Conservation (phyloP, 2,329 filamentous ascomycete genomes). For the Curvularia sp. region DNA sequence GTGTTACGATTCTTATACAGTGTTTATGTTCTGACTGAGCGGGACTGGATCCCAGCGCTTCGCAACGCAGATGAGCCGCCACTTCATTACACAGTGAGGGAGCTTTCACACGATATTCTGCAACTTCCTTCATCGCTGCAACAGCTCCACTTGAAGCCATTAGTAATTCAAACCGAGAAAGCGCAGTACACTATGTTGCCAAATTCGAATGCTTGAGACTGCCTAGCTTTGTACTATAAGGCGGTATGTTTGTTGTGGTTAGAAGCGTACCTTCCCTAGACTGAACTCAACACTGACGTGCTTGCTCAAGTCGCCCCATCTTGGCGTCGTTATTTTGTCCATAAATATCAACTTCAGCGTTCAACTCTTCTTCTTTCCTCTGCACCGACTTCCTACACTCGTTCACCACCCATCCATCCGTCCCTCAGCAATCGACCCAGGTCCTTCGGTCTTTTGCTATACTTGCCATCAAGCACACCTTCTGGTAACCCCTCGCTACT, state of each 20-base stretch:
- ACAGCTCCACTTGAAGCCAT: constrained; percentile 6
- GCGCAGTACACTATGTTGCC: not conserved
- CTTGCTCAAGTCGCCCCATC: constrained; percentile 18
- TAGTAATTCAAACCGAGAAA: not conserved
- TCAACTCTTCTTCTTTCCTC: constrained; percentile 19
- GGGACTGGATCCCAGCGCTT: not conserved
- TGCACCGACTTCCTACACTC: constrained; percentile 37
- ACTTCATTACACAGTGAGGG: not conserved
- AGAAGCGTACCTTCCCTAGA: constrained; percentile 24
- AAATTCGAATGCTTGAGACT: not conserved
- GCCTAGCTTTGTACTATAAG: not conserved
- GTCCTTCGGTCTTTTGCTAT: constrained; percentile 27
- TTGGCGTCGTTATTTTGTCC: constrained; percentile 29
- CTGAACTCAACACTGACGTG: not conserved
- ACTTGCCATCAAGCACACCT: constrained; percentile 24
- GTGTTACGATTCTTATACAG: not conserved
- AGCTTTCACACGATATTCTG: not conserved
- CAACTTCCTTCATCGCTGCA: not conserved
- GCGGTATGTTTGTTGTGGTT: constrained; percentile 28
- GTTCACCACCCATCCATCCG: constrained; percentile 26
- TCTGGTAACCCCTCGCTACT: constrained; percentile 20
- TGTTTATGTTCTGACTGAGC: not conserved
- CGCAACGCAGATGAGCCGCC: not conserved
- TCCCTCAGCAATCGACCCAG: constrained; percentile 14
- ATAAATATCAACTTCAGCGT: constrained; percentile 18